These are phyloP conservation scores for Tetragonia tetragonoides DNA, from an alignment of 148 eudicot species.

Conservation along the genomic window DNA sequence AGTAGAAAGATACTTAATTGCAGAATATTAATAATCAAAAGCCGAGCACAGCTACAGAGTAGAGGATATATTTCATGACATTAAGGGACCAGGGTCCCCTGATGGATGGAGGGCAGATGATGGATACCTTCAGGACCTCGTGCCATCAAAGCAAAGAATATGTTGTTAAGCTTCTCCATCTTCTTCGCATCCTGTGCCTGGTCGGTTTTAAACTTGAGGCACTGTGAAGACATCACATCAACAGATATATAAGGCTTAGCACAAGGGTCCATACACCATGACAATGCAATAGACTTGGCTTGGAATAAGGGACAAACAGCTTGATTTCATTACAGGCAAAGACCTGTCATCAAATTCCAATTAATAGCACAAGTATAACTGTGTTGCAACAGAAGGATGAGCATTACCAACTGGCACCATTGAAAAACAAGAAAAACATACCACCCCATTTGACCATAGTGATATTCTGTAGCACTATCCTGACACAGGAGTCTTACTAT, in stretches of 20 bases:
- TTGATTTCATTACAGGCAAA: background rate
- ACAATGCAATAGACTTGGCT: background rate
- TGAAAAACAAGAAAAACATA: background rate
- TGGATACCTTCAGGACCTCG: slow-evolving; percentile 88
- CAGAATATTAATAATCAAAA: background rate
- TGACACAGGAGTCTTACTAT: background rate
- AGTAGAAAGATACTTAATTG: background rate
- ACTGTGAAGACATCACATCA: slow-evolving; percentile 34
- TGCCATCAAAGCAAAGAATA: slow-evolving; percentile 84
- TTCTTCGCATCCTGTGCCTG: slow-evolving; percentile 93
- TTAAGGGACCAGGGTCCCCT: background rate
- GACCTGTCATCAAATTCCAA: background rate
- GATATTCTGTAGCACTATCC: background rate
- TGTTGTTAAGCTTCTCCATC: slow-evolving; percentile 92
- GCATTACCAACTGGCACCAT: background rate
- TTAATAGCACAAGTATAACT: background rate
- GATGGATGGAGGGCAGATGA: background rate
- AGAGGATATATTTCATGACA: background rate
- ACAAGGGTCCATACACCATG: background rate
- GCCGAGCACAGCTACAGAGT: background rate
- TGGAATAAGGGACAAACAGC: background rate
- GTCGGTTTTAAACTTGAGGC: slow-evolving; percentile 91
- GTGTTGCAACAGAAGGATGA: background rate
- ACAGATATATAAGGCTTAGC: slow-evolving; percentile 3
- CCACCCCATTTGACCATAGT: background rate